Evolutionary conservation across 2,329 filamentous ascomycete genomes (phyloP).

Genomic region (Phoma sp.): DNA sequence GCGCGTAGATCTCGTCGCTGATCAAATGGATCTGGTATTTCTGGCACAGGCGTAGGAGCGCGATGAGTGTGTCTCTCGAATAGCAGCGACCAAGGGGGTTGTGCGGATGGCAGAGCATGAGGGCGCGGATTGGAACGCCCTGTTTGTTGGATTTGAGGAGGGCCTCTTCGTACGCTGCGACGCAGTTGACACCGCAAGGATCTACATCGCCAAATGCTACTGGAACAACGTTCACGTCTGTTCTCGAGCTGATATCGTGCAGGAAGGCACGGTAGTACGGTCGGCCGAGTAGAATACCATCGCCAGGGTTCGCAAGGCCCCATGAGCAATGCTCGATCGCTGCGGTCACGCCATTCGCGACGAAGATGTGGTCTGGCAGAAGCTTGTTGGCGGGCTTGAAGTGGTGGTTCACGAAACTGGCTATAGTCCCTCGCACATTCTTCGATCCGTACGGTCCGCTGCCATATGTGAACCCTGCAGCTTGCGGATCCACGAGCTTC

Average conservation of each 20-base stretch:
- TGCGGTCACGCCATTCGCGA: conserved; percentile 52
- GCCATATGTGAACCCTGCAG: conserved; percentile 49
- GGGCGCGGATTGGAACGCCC: conserved; percentile 53
- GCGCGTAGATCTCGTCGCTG: conserved; percentile 65
- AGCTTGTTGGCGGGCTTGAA: conserved; percentile 40
- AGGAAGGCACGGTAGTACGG: conserved; percentile 59
- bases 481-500: conserved; percentile 29
- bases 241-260: conserved; percentile 53
- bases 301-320: conserved; percentile 51
- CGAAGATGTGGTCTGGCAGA: conserved; percentile 43
- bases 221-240: conserved; percentile 52
- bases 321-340: conserved; percentile 53
- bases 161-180: conserved; percentile 55
- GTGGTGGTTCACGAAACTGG: conserved; percentile 48
- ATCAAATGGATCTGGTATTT: conserved; percentile 60
- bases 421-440: conserved; percentile 39
- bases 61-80: conserved; percentile 48
- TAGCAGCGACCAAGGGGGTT: conserved; percentile 55
- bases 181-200: conserved; percentile 52
- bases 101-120: conserved; percentile 61
- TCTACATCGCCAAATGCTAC: conserved; percentile 55
- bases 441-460: conserved; percentile 51
- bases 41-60: conserved; percentile 58
- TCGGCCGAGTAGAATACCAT: conserved; percentile 52
- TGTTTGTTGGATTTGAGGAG: conserved; percentile 46